A percentile compares a stretch with the other conserved stretches of the same genome.
Evolutionary conservation across 1,284 basidiomycete genomes (phyloP).

Genomic region (Schizopora paradoxa): DNA sequence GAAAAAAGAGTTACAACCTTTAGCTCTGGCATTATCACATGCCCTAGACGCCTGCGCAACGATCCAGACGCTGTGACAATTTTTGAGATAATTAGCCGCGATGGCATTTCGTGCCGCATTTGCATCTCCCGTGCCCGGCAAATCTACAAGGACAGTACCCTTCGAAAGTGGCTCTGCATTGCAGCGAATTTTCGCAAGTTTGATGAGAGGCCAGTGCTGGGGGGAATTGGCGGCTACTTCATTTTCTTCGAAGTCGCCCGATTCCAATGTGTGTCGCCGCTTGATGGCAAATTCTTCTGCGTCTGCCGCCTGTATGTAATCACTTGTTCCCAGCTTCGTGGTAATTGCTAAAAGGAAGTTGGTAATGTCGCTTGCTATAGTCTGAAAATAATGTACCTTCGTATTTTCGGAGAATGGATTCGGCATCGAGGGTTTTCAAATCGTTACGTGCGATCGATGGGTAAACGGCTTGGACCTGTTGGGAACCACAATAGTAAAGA

Average conservation of each 20-base stretch:
- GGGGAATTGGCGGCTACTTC: neutral
- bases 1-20: conserved; percentile 15
- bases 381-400: too few species aligned
- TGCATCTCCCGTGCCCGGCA: conserved; percentile 18
- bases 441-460: too few species aligned
- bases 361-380: neutral
- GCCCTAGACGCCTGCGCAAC: conserved; percentile 15
- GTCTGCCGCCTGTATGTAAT: too few species aligned
- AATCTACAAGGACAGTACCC: conserved; percentile 17
- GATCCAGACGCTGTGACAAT: conserved; percentile 14
- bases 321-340: too few species aligned
- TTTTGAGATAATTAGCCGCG: conserved; percentile 20
- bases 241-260: neutral
- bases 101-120: conserved; percentile 18
- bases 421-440: too few species aligned
- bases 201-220: neutral
- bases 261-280: neutral
- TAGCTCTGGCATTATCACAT: conserved; percentile 17
- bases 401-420: too few species aligned
- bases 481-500: neutral
- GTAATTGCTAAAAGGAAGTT: neutral
- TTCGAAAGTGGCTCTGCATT: conserved; percentile 14
- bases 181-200: conserved; percentile 8
- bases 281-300: neutral
- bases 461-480: too few species aligned